A percentile compares a stretch with the other conserved stretches of the same genome.
Evolutionary conservation across 768 basidiomycete genomes (phyloP).

Genomic region (Mycena galericulata): DNA sequence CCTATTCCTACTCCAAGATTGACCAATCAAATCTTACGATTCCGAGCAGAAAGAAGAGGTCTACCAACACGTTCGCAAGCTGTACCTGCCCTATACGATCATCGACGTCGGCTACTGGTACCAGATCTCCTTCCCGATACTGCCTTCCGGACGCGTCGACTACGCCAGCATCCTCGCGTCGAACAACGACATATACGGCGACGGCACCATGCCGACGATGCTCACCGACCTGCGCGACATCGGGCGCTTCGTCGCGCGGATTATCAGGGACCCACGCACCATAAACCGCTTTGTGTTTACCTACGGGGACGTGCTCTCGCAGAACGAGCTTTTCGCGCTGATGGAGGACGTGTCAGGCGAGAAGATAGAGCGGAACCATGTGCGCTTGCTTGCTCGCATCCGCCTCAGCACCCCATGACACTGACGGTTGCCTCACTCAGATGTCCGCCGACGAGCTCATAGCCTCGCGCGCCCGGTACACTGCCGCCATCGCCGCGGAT

Average conservation of each 20-base stretch:
- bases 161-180: slow-evolving; percentile 8
- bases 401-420: background rate
- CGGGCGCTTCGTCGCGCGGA: slow-evolving; percentile 43
- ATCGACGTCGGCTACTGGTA: slow-evolving; percentile 50
- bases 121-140: slow-evolving; percentile 34
- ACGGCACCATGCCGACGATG: slow-evolving; percentile 34
- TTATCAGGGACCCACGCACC: slow-evolving; percentile 46
- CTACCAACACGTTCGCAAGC: slow-evolving; percentile 38
- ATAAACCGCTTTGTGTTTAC: slow-evolving; percentile 44
- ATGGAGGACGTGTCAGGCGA: slow-evolving; percentile 41
- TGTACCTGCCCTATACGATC: slow-evolving; percentile 43
- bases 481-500: background rate
- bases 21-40: background rate
- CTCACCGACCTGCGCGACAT: slow-evolving; percentile 42
- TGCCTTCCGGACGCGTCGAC: slow-evolving; percentile 29
- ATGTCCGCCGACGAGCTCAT: slow-evolving; percentile 4
- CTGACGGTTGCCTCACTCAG: no score
- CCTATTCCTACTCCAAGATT: background rate
- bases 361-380: slow-evolving; percentile 28
- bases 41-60: slow-evolving; percentile 45
- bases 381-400: background rate
- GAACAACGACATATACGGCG: slow-evolving; percentile 31
- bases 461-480: background rate
- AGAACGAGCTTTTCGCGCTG: slow-evolving; percentile 38
- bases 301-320: slow-evolving; percentile 42